Conservation (phyloP, 345 rosid species). For the Jatropha curcas region DNA sequence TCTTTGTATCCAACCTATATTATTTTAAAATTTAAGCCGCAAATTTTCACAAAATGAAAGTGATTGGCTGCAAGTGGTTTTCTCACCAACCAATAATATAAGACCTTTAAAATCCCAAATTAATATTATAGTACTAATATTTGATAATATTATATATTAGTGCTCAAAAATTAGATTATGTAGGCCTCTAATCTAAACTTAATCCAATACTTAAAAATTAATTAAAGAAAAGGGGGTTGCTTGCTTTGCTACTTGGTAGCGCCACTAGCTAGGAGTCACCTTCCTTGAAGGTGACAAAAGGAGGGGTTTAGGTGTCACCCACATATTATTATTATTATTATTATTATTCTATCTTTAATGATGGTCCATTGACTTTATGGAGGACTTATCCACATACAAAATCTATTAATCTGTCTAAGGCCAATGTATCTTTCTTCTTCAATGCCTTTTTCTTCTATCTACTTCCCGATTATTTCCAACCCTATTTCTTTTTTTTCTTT, state of each 20-base stretch:
- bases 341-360: not conserved
- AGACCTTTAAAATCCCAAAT: too few species aligned
- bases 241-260: too few species aligned
- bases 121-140: too few species aligned
- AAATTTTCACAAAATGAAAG: not conserved
- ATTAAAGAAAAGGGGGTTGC: not conserved
- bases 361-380: conserved; percentile 16
- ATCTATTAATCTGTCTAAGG: not conserved
- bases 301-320: not conserved
- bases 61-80: not conserved
- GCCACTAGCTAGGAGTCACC: not conserved
- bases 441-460: not conserved
- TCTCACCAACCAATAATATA: not conserved
- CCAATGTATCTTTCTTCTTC: conserved; percentile 5
- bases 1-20: too few species aligned
- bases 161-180: not conserved
- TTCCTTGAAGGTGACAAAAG: conserved; percentile 19
- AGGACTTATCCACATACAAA: conserved; percentile 13
- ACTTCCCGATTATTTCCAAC: not conserved
- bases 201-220: not conserved
- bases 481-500: not conserved
- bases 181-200: too few species aligned
- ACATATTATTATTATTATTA: not conserved
- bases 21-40: conserved; percentile 1
- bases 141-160: too few species aligned